Evolutionary conservation across 1,284 basidiomycete genomes (phyloP).

Genomic region (Sparassis latifolia): DNA sequence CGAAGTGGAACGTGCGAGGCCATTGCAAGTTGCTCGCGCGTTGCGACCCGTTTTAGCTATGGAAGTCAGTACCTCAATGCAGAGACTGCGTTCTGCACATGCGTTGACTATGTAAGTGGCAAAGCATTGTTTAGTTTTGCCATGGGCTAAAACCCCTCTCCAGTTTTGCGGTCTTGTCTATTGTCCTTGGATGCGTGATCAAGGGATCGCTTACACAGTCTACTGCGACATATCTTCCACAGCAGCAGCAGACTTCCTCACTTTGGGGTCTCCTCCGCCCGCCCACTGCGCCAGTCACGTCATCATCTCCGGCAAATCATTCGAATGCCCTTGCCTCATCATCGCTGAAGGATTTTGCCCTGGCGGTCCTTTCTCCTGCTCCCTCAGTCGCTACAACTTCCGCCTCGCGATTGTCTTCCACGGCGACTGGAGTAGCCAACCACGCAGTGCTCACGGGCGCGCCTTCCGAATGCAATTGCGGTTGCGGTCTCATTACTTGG

Average conservation of each 20-base stretch:
- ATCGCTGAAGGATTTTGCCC: constrained; percentile 46
- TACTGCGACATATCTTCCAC: constrained; percentile 2
- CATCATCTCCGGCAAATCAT: constrained; percentile 29
- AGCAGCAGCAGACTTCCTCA: constrained; percentile 4
- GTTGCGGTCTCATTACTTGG: constrained; percentile 26
- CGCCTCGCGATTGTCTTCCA: not conserved
- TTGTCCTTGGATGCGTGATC: constrained; percentile 60
- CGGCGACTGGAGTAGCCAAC: constrained; percentile 11
- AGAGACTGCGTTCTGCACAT: constrained; percentile 35
- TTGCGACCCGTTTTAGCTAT: constrained; percentile 38
- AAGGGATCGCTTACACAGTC: constrained; percentile 43
- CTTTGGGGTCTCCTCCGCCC: constrained; percentile 11
- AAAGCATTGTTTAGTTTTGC: constrained; percentile 5
- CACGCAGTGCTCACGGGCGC: constrained; percentile 8
- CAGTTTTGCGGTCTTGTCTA: constrained; percentile 60
- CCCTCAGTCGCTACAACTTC: constrained; percentile 31
- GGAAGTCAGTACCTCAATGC: constrained; percentile 11
- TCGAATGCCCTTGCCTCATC: constrained; percentile 33
- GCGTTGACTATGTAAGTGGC: constrained; percentile 54
- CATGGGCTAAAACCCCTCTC: constrained; percentile 7
- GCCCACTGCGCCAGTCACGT: constrained; percentile 8
- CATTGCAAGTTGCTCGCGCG: constrained; percentile 36
- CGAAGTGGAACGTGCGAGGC: constrained; percentile 35
- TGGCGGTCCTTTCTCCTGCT: constrained; percentile 47
- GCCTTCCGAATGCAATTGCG: constrained; percentile 23